These are phyloP conservation scores for Jacaranda copaia DNA, from an alignment of 257 asterid genomes.

Conservation along the genomic window DNA sequence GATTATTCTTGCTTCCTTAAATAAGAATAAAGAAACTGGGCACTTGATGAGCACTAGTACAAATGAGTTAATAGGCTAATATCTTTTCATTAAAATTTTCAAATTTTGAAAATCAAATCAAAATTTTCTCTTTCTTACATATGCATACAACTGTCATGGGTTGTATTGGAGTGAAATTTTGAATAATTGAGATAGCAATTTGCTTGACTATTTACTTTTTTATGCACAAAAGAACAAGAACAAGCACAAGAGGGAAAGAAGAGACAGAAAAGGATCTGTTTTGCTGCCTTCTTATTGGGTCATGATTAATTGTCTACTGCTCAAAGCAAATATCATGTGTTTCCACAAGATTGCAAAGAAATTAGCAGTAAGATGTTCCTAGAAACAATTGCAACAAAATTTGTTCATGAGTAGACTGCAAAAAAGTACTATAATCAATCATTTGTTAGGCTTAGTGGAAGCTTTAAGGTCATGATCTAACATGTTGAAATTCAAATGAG, in stretches of 20 bases:
- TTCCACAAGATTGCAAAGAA: constrained; percentile 13
- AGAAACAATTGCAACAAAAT: background rate
- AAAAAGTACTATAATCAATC: background rate
- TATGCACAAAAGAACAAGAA: background rate
- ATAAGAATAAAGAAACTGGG: too few relatives aligned
- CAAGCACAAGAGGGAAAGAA: background rate
- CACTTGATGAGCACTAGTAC: background rate
- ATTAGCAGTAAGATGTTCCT: background rate
- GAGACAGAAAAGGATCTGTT: background rate
- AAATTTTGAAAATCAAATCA: constrained; percentile 25
- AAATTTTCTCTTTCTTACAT: background rate
- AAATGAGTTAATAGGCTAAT: background rate
- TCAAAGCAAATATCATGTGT: constrained; percentile 10
- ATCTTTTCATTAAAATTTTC: constrained; percentile 20
- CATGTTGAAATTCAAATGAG: too few relatives aligned
- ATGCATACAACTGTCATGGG: constrained; percentile 39
- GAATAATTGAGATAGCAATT: background rate
- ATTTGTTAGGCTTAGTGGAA: background rate
- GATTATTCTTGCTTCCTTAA: too few relatives aligned
- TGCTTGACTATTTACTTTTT: constrained; percentile 10
- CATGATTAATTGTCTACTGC: constrained; percentile 2
- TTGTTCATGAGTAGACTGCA: background rate
- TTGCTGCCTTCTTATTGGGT: background rate
- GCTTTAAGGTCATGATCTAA: too few relatives aligned
- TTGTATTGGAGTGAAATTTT: constrained; percentile 25